These are phyloP conservation scores for Pythium coloratum DNA, from an alignment of 352 stramenopile species.

Conservation along the genomic window DNA sequence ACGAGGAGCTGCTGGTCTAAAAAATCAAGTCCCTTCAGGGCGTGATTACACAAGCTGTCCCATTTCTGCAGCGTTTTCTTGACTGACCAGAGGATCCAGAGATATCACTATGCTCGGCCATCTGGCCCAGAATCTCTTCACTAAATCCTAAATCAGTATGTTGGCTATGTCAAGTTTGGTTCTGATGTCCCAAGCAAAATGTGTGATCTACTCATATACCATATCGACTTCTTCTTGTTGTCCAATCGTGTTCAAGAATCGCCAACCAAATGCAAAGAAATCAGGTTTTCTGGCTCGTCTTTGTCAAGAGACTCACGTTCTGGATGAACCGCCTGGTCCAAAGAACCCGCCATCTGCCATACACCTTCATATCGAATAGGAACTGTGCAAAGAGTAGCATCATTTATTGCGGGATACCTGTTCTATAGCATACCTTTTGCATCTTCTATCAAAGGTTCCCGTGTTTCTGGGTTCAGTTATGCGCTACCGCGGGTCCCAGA, in stretches of 20 bases:
- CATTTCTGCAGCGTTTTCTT: conserved; percentile 5
- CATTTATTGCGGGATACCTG: not conserved
- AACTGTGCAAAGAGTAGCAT: not conserved
- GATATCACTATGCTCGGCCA: conserved; percentile 26
- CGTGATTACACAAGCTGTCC: conserved; percentile 16
- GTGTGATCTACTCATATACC: not conserved
- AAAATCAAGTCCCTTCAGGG: too few relatives aligned
- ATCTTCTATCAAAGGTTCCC: not conserved
- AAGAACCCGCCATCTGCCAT: not conserved
- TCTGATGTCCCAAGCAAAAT: not conserved
- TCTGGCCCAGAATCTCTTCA: not conserved
- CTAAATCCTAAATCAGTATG: conserved; percentile 2
- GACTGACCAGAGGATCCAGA: conserved; percentile 23
- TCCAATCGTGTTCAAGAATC: conserved; percentile 6
- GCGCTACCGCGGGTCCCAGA: not conserved
- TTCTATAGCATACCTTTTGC: not conserved
- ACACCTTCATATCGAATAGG: not conserved
- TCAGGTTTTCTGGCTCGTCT: conserved; percentile 3
- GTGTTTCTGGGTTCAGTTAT: not conserved
- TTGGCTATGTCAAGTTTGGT: not conserved
- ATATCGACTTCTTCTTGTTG: not conserved
- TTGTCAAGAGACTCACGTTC: conserved; percentile 8
- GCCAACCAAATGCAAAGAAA: not conserved
- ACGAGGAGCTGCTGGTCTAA: too few relatives aligned
- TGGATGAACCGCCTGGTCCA: conserved; percentile 1